These are phyloP conservation scores for Ceratocystis variospora DNA, from an alignment of 2,329 filamentous ascomycete genomes.

Conservation along the genomic window DNA sequence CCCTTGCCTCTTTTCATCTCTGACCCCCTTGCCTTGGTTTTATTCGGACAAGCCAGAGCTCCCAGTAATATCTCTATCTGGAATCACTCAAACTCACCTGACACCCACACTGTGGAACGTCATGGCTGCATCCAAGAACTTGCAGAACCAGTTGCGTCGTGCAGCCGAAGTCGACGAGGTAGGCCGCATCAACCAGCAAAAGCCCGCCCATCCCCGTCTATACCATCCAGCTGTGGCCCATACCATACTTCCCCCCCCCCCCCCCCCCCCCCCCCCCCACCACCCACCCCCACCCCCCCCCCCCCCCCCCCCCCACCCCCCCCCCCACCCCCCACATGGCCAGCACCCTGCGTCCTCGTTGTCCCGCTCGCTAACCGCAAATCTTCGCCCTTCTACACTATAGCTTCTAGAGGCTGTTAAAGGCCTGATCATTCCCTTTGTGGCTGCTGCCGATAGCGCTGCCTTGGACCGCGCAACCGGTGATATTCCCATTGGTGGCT, in stretches of 20 bases:
- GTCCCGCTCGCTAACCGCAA: background rate
- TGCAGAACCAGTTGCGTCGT: conserved; percentile 23
- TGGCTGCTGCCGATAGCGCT: conserved; percentile 50
- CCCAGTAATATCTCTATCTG: too few species aligned
- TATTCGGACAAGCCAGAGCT: background rate
- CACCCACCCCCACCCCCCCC: too few species aligned
- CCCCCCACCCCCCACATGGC: background rate
- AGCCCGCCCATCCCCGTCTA: too few species aligned
- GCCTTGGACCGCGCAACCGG: conserved; percentile 30
- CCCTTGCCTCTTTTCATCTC: background rate
- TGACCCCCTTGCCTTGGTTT: background rate
- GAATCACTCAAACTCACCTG: background rate
- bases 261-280: too few species aligned
- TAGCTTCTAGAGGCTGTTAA: conserved; percentile 57
- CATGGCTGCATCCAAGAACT: conserved; percentile 5
- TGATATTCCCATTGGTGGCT: conserved; percentile 34
- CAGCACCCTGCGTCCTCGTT: background rate
- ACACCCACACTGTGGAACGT: background rate
- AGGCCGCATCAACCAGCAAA: conserved; percentile 22
- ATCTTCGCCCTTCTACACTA: conserved; percentile 9
- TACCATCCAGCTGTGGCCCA: background rate
- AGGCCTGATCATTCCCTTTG: conserved; percentile 54
- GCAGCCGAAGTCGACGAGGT: conserved; percentile 36
- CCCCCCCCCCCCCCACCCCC: too few species aligned
- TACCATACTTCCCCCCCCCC: too few species aligned